Evolutionary conservation across 805 yeast genomes (phyloP).

Genomic region (Schizosaccharomyces pombe): DNA sequence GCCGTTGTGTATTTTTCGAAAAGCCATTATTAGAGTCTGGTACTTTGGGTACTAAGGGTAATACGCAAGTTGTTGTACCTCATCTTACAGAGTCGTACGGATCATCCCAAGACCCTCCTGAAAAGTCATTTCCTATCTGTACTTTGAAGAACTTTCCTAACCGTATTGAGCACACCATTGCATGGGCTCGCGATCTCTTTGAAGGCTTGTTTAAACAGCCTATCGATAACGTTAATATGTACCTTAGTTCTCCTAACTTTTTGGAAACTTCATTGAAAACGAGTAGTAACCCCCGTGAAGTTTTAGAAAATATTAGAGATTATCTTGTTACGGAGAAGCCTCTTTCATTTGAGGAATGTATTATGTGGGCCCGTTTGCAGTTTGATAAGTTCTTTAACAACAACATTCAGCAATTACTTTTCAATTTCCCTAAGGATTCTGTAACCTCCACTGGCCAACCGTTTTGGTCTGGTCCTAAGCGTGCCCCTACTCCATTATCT

Average conservation of each 20-base stretch:
- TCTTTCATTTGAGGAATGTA: conserved; percentile 73
- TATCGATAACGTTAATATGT: conserved; percentile 83
- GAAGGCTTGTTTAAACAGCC: conserved; percentile 75
- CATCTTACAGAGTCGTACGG: conserved; percentile 85
- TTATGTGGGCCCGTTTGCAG: conserved; percentile 79
- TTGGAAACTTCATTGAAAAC: conserved; percentile 81
- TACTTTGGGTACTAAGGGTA: conserved; percentile 94
- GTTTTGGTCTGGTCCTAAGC: conserved; percentile 94
- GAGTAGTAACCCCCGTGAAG: conserved; percentile 73
- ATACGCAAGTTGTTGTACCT: conserved; percentile 90
- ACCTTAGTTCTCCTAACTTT: conserved; percentile 74
- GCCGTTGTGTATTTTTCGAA: conserved; percentile 80
- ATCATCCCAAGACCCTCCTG: conserved; percentile 95
- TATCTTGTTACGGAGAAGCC: conserved; percentile 64
- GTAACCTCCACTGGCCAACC: conserved; percentile 73
- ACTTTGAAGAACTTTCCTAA: conserved; percentile 93
- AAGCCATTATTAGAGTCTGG: conserved; percentile 90
- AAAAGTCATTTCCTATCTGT: conserved; percentile 89
- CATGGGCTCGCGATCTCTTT: conserved; percentile 93
- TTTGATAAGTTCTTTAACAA: conserved; percentile 67
- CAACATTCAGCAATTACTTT: conserved; percentile 73
- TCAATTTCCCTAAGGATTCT: conserved; percentile 88
- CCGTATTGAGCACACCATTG: conserved; percentile 94
- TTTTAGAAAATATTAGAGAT: conserved; percentile 48
- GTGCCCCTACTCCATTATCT: conserved; percentile 71